Conservation (phyloP, 345 rosid species). For the Cardamine resedifolia region DNA sequence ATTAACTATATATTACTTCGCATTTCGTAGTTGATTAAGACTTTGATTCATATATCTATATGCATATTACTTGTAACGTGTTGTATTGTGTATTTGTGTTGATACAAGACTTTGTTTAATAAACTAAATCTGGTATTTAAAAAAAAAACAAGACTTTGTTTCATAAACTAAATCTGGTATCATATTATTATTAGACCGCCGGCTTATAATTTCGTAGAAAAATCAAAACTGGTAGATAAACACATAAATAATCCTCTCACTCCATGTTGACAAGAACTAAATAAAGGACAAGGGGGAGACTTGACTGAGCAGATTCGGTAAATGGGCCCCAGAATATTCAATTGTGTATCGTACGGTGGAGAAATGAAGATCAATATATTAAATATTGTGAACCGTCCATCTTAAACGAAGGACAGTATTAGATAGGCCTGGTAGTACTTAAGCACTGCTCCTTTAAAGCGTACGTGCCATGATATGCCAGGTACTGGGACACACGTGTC, state of each 20-base stretch:
- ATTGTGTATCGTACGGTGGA: conserved; percentile 15
- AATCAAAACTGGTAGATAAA: neutral
- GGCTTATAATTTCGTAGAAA: conserved; percentile 20
- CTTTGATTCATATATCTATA: neutral
- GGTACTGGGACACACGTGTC: conserved; percentile 20
- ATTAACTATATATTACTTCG: neutral
- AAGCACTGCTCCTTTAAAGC: neutral
- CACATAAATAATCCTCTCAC: neutral
- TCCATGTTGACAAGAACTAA: conserved; percentile 2
- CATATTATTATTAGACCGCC: conserved; percentile 17
- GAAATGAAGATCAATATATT: neutral
- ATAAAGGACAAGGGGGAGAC: conserved; percentile 1
- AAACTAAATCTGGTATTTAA: neutral
- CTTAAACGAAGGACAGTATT: neutral
- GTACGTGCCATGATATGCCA: conserved; percentile 22
- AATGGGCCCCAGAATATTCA: neutral
- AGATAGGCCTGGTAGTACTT: conserved; percentile 12
- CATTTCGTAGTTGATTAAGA: neutral
- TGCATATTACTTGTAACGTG: neutral
- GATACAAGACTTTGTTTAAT: conserved; percentile 5
- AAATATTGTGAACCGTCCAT: conserved; percentile 6
- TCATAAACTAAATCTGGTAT: neutral
- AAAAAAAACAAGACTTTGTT: conserved; percentile 7
- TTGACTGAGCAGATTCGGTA: conserved; percentile 29
- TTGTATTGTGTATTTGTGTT: neutral